A percentile compares a stretch with the other conserved stretches of the same genome.
Conservation (phyloP, 257 asterid species). For the Coffea eugenioides region DNA sequence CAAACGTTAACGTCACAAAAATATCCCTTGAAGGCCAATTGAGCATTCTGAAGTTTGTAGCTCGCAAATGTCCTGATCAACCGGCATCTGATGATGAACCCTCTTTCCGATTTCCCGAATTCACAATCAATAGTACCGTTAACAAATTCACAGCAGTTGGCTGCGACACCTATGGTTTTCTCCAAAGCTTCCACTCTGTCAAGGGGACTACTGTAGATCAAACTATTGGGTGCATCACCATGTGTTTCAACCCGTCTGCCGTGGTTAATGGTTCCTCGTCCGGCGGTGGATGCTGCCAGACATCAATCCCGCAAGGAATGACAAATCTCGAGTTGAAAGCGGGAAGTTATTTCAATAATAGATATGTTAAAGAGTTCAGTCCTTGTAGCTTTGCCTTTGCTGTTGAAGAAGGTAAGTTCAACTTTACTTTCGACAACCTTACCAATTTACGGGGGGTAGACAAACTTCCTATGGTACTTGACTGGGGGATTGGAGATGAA, state of each 20-base stretch:
- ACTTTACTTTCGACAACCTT: conserved; percentile 3
- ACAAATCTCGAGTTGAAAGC: neutral
- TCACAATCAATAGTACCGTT: conserved; percentile 12
- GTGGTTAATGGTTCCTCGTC: conserved; percentile 13
- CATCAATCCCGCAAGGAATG: conserved; percentile 20
- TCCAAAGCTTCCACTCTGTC: neutral
- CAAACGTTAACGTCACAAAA: neutral
- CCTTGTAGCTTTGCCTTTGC: conserved; percentile 31
- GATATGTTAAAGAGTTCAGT: fast-evolving
- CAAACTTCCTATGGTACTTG: conserved; percentile 32
- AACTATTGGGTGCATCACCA: conserved; percentile 32
- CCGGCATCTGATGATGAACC: too few species aligned
- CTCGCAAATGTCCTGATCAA: conserved; percentile 8
- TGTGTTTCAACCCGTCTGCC: conserved; percentile 4
- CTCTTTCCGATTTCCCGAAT: too few species aligned
- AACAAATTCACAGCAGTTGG: conserved; percentile 38
- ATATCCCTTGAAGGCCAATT: conserved; percentile 28
- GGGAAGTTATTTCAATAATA: neutral
- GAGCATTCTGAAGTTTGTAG: conserved; percentile 9
- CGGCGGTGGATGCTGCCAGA: conserved; percentile 38
- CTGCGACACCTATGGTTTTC: conserved; percentile 28
- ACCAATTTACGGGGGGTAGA: neutral
- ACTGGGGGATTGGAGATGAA: conserved; percentile 34
- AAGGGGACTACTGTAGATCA: neutral
- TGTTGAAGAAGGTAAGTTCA: conserved; percentile 21